Evolutionary conservation across 352 stramenopile genomes (phyloP), one percentile per base, ranked within the genome.

Genomic region (Pythium catenulatum): DNA sequence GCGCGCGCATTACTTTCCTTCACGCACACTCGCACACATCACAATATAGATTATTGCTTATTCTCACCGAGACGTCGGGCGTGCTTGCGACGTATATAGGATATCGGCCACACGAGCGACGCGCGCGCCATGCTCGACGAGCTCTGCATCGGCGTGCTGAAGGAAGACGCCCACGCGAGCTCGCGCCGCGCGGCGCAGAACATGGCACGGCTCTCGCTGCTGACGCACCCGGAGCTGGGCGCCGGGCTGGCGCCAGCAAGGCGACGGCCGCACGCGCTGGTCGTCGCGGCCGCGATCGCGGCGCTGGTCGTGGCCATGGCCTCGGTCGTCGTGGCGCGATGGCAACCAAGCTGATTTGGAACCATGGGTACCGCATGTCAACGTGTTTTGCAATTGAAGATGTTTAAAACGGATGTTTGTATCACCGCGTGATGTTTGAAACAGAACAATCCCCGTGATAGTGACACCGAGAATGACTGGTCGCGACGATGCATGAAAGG

Each of bases 91-190:
- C 37, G 59, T 27, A 25, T 13, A 7, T 9, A 66, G 87, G 98
- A 99, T 88, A 99, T 99, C 87, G 99, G 98, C 30, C 99, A 99
- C 94, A 99, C 98, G 52, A 99, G 99, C 66, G 98, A 99, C 83
- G 99, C 99, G 30, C 94, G 98, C 65, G 91, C 96, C 50, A 97
- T 99, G 92, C 94, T 99, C 76, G 96, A 98, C 80, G 92, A 99
- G 79, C 98, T 99, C 78, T 91, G 97, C 36, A 96, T 99, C 72
- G 98, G 98, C 58, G 90, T 93, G 32, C 90, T 99, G 43, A 89
- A 87, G 27, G 79, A 91, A 32, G 86, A 90, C 34, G 39, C 63
- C n/a, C 61, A 84, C 8, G 69, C 79, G 56, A 76, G 73, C 4
- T 69, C 63, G 3, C 14, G 45, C 4, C 52, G 75, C 1, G 89